Percentiles rank a stretch among this genome's conserved stretches.
Conservation (phyloP, 225 moss, liverwort and hornwort genomes). For the Straminergon stramineum region DNA sequence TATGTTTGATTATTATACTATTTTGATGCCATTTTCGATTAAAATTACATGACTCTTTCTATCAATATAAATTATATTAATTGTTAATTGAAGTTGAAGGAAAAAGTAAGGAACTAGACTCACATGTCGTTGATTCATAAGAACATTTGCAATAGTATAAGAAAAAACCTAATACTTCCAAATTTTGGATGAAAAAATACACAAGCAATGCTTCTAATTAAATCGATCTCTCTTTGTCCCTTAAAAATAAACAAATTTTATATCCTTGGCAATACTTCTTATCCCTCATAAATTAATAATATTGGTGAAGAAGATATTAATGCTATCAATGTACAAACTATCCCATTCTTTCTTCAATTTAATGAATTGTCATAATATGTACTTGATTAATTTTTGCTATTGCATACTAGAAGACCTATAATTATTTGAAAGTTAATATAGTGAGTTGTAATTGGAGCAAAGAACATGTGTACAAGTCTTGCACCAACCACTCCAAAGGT, state of each 20-base stretch:
- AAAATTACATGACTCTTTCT: too few relatives aligned
- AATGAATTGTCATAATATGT: neutral
- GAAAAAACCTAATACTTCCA: neutral
- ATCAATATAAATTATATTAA: too few relatives aligned
- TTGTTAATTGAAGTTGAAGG: neutral
- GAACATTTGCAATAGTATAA: neutral
- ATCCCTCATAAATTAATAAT: neutral
- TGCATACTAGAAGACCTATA: neutral
- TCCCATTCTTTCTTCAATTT: neutral
- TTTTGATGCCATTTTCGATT: neutral
- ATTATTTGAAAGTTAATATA: neutral
- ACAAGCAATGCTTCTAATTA: neutral
- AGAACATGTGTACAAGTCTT: neutral
- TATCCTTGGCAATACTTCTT: neutral
- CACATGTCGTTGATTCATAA: neutral
- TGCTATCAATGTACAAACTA: neutral
- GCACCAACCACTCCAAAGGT: neutral
- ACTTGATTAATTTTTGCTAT: neutral
- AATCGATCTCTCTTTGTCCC: fast-evolving
- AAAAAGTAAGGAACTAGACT: too few relatives aligned
- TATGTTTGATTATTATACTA: neutral
- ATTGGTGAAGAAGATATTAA: neutral
- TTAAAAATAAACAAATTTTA: neutral
- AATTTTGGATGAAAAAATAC: too few relatives aligned
- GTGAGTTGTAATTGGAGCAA: neutral